Percentiles rank a stretch among this genome's conserved stretches.
Conservation (phyloP, 768 basidiomycete species). For the Chiua virens region DNA sequence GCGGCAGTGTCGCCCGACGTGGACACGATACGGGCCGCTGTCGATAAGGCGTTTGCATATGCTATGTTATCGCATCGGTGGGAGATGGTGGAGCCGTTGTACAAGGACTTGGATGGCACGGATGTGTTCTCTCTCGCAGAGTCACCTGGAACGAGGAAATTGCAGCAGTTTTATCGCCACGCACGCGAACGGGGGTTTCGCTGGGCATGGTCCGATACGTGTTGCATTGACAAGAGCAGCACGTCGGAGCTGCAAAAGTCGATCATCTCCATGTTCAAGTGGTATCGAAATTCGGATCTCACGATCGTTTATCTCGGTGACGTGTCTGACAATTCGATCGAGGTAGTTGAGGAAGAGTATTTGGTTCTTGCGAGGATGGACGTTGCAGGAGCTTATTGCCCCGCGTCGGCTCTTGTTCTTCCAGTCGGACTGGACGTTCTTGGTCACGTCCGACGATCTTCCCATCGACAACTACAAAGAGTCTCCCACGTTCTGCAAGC, state of each 20-base stretch:
- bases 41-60: conserved; percentile 18
- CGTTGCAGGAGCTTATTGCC: conserved; percentile 28
- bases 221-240: conserved; percentile 29
- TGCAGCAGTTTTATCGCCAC: conserved; percentile 18
- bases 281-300: conserved; percentile 26
- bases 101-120: conserved; percentile 13
- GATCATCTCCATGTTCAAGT: conserved; percentile 31
- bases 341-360: conserved; percentile 13
- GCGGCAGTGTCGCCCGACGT: neutral
- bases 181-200: conserved; percentile 20
- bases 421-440: conserved; percentile 20
- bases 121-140: conserved; percentile 16
- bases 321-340: conserved; percentile 10
- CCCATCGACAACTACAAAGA: conserved; percentile 20
- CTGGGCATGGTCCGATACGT: conserved; percentile 31
- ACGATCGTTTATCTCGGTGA: conserved; percentile 27
- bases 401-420: conserved; percentile 23
- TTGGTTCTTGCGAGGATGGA: conserved; percentile 31
- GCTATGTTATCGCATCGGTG: conserved; percentile 28
- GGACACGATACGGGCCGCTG: conserved; percentile 2
- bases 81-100: conserved; percentile 15
- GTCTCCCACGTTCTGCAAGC: conserved; percentile 8
- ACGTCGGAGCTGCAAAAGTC: conserved; percentile 30
- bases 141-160: conserved; percentile 11
- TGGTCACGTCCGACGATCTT: conserved; percentile 12